These are phyloP conservation scores for Leptographium radiaticola DNA, from an alignment of 2,329 filamentous ascomycete genomes.

Conservation along the genomic window DNA sequence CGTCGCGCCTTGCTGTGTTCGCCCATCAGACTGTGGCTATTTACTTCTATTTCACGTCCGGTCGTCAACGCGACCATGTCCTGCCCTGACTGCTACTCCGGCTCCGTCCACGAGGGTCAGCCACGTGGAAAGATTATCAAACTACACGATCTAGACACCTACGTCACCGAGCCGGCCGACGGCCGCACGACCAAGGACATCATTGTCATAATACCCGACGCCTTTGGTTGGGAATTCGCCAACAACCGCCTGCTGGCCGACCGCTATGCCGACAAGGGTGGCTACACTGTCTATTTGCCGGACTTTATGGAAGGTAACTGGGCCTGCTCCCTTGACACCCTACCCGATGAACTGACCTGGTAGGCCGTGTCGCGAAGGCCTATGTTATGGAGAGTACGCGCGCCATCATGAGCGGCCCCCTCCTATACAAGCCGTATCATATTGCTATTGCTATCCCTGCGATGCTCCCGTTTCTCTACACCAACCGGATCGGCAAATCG, in stretches of 20 bases:
- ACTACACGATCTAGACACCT: slow-evolving; percentile 34
- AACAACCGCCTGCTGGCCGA: slow-evolving; percentile 42
- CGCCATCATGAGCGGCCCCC: slow-evolving; percentile 6
- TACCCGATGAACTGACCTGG: neutral
- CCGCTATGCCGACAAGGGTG: slow-evolving; percentile 35
- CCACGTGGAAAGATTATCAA: slow-evolving; percentile 30
- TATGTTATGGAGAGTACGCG: slow-evolving; percentile 19
- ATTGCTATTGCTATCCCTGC: slow-evolving; percentile 13
- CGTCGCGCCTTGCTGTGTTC: neutral
- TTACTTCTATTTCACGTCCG: neutral
- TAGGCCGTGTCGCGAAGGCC: slow-evolving; percentile 19
- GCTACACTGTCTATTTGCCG: slow-evolving; percentile 38
- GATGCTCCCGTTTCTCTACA: slow-evolving; percentile 20
- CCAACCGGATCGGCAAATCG: slow-evolving; percentile 18
- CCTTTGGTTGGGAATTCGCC: slow-evolving; percentile 40
- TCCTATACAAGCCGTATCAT: slow-evolving; percentile 13
- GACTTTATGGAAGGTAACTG: slow-evolving; percentile 35
- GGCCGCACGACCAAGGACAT: slow-evolving; percentile 27
- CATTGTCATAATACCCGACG: slow-evolving; percentile 40
- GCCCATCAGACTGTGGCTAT: neutral
- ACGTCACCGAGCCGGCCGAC: slow-evolving; percentile 26
- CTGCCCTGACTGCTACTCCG: slow-evolving; percentile 31
- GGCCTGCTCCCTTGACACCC: neutral
- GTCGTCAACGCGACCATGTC: slow-evolving; percentile 14
- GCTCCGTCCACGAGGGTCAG: slow-evolving; percentile 28